phyloP scores from a whole-genome alignment of 2,329 filamentous ascomycete genomes.

The Phoma sp. region DNA sequence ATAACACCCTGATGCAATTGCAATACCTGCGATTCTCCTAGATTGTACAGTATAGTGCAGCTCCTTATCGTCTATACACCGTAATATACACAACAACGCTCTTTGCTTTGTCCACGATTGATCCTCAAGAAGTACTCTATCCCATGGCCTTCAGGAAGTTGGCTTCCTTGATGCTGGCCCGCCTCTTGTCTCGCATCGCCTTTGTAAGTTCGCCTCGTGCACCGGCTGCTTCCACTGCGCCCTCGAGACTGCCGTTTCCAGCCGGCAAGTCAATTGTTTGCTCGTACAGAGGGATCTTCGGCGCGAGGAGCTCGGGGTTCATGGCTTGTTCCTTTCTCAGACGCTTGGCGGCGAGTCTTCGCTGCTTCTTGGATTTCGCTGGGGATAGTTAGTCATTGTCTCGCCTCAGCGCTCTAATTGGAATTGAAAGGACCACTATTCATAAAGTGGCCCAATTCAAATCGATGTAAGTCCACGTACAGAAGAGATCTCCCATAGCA shows the following conservation, averaged over 20 bases:
- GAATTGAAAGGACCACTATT: too few relatives aligned
- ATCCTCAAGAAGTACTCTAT: slow-evolving; percentile 28
- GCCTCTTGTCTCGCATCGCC: slow-evolving; percentile 77
- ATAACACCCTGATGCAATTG: too few relatives aligned
- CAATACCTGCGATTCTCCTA: too few relatives aligned
- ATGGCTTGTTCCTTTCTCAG: slow-evolving; percentile 68
- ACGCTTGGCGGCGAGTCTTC: slow-evolving; percentile 73
- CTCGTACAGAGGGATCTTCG: slow-evolving; percentile 75
- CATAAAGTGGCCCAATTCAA: too few relatives aligned
- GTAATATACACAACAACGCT: neutral
- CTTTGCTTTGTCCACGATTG: neutral
- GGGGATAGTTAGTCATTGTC: neutral
- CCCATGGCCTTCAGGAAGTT: slow-evolving; percentile 85
- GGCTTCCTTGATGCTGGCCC: slow-evolving; percentile 79
- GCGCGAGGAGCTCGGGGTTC: slow-evolving; percentile 68
- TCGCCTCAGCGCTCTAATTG: too few relatives aligned
- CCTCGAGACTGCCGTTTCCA: slow-evolving; percentile 57
- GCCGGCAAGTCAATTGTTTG: slow-evolving; percentile 77
- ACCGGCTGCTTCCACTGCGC: slow-evolving; percentile 54
- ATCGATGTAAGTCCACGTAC: too few relatives aligned
- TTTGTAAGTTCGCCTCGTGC: slow-evolving; percentile 70
- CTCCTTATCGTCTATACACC: neutral
- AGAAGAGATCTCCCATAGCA: slow-evolving; percentile 76
- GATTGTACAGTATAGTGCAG: neutral
- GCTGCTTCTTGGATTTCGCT: slow-evolving; percentile 81